These are phyloP conservation scores for Starmerella vitae DNA, from an alignment of 805 yeast genomes.

Conservation along the genomic window DNA sequence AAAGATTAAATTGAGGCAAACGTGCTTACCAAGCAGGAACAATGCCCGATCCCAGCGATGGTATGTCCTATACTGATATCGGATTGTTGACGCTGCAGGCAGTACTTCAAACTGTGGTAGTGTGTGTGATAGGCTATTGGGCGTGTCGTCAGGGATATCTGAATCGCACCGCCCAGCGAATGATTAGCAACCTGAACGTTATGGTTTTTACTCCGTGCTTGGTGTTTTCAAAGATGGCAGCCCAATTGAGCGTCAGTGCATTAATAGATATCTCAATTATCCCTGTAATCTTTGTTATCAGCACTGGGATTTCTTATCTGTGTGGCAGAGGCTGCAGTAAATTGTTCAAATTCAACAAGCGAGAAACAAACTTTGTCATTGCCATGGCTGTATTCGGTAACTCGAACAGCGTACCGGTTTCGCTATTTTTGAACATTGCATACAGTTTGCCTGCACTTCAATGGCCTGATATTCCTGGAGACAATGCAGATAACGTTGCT, in stretches of 20 bases:
- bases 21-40: too few species aligned
- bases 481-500: constrained; percentile 43
- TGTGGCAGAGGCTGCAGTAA: constrained; percentile 47
- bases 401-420: constrained; percentile 88
- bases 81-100: constrained; percentile 77
- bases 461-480: constrained; percentile 46
- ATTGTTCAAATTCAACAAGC: constrained; percentile 45
- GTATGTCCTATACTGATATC: constrained; percentile 25
- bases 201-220: constrained; percentile 90
- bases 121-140: constrained; percentile 74
- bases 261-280: constrained; percentile 68
- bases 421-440: constrained; percentile 60
- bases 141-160: constrained; percentile 66
- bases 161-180: constrained; percentile 59
- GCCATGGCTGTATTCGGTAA: constrained; percentile 97
- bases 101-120: constrained; percentile 74
- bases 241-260: constrained; percentile 56
- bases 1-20: too few species aligned
- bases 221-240: constrained; percentile 69
- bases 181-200: constrained; percentile 65
- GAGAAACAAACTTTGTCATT: constrained; percentile 80
- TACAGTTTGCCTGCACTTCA: constrained; percentile 42
- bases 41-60: background rate
- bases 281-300: constrained; percentile 69
- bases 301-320: constrained; percentile 60